Percentiles rank a stretch among this genome's conserved stretches.
These are phyloP conservation scores for Xylaria hypoxylon DNA, from an alignment of 2,329 filamentous ascomycete species.

Conservation along the genomic window DNA sequence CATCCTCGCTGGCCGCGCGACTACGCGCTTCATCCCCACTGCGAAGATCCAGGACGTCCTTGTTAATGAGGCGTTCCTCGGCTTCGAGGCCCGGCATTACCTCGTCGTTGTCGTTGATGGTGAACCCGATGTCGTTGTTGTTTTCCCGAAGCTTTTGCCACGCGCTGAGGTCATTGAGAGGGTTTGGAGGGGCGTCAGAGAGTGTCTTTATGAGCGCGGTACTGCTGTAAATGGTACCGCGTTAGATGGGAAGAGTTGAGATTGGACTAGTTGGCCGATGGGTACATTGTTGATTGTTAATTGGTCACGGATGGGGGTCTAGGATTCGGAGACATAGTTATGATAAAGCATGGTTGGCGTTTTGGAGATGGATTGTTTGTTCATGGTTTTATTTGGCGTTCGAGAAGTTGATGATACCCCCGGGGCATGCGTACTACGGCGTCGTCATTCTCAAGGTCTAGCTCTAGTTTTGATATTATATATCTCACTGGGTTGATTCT, in stretches of 20 bases:
- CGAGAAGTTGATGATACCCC: slow-evolving; percentile 34
- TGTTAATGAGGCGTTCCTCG: slow-evolving; percentile 93
- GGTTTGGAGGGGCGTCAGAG: slow-evolving; percentile 88
- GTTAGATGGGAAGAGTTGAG: slow-evolving; percentile 14
- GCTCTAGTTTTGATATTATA: slow-evolving; percentile 2
- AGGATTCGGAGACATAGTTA: background rate
- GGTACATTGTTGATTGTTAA: too few relatives aligned
- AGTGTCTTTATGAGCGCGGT: slow-evolving; percentile 79
- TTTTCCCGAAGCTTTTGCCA: slow-evolving; percentile 87
- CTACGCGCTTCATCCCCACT: slow-evolving; percentile 80
- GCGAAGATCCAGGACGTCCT: slow-evolving; percentile 92
- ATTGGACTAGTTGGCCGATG: too few relatives aligned
- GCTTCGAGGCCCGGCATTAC: slow-evolving; percentile 91
- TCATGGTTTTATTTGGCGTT: slow-evolving; percentile 11
- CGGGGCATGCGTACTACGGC: background rate
- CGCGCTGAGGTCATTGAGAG: slow-evolving; percentile 79
- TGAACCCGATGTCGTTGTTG: slow-evolving; percentile 90
- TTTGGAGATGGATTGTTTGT: background rate
- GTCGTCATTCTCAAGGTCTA: slow-evolving; percentile 14
- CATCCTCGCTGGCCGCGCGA: slow-evolving; percentile 43
- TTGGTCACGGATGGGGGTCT: too few relatives aligned
- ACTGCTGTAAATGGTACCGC: slow-evolving; percentile 37
- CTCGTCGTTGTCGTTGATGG: slow-evolving; percentile 89
- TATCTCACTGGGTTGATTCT: background rate
- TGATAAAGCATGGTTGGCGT: slow-evolving; percentile 18